These are phyloP conservation scores for Solanum etuberosum DNA, from an alignment of 257 asterid species.

Conservation along the genomic window DNA sequence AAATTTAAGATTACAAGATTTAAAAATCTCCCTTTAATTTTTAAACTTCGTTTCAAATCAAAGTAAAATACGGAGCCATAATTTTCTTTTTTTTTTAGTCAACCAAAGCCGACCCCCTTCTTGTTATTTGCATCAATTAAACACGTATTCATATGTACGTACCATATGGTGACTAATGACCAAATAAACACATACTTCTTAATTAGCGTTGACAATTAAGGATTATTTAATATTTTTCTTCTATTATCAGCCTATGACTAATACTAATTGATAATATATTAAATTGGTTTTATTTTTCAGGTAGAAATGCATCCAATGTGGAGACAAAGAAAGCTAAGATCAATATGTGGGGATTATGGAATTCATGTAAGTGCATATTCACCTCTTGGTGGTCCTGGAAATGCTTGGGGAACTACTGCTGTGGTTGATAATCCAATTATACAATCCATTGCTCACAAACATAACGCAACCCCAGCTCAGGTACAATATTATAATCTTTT, in stretches of 20 bases:
- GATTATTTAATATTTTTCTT: not conserved
- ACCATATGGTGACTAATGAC: not conserved
- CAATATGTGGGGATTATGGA: constrained; percentile 29
- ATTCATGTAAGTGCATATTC: constrained; percentile 79
- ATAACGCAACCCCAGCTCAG: constrained; percentile 68
- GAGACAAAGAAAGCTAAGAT: constrained; percentile 63
- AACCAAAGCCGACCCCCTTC: not conserved
- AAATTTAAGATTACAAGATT: not conserved
- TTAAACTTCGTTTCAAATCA: not conserved
- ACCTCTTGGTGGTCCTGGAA: constrained; percentile 79
- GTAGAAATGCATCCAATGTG: constrained; percentile 97
- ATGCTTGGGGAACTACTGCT: constrained; percentile 73
- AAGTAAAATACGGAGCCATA: not conserved
- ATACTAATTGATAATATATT: not conserved
- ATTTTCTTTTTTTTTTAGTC: not conserved
- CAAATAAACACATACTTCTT: not conserved
- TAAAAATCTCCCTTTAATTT: not conserved
- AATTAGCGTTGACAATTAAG: not conserved
- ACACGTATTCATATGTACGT: not conserved
- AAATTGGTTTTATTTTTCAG: constrained; percentile 6
- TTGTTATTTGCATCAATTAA: not conserved
- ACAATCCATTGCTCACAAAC: constrained; percentile 48
- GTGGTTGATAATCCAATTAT: constrained; percentile 47
- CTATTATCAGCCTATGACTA: not conserved
- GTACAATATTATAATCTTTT: constrained; percentile 2